These are phyloP conservation scores for Suhomyces chickasaworum DNA, from an alignment of 1,139 yeast genomes.

Conservation along the genomic window DNA sequence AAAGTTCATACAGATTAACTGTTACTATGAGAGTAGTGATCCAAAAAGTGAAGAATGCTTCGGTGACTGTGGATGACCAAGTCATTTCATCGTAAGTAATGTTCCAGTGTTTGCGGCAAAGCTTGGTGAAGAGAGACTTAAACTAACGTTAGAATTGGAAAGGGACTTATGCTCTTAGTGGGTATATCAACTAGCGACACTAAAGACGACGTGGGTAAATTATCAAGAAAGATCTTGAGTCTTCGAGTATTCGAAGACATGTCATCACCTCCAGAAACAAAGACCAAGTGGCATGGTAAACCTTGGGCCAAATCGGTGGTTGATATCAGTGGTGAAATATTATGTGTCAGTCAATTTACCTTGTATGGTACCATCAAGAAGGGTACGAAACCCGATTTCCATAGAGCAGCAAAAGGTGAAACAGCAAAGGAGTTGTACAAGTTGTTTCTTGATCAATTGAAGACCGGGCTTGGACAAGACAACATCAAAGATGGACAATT, in stretches of 20 bases:
- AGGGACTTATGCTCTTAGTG: conserved; percentile 78
- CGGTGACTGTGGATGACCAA: conserved; percentile 75
- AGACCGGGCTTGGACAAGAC: conserved; percentile 56
- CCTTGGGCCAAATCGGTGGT: conserved; percentile 46
- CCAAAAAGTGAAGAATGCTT: conserved; percentile 83
- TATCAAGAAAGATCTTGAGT: conserved; percentile 66
- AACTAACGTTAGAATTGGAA: conserved; percentile 49
- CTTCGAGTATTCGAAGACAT: conserved; percentile 73
- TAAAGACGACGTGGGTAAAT: conserved; percentile 63
- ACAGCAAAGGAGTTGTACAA: conserved; percentile 69
- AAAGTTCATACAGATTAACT: background rate
- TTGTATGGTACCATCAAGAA: conserved; percentile 79
- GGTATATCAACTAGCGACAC: conserved; percentile 84
- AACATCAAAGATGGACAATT: conserved; percentile 84
- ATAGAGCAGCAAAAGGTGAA: conserved; percentile 82
- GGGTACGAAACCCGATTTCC: conserved; percentile 94
- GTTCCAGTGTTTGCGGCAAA: background rate
- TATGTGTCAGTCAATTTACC: conserved; percentile 84
- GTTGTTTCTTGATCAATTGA: conserved; percentile 53
- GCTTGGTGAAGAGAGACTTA: background rate
- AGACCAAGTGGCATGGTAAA: conserved; percentile 62
- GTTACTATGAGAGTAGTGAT: conserved; percentile 78
- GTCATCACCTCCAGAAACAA: conserved; percentile 32
- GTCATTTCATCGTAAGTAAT: conserved; percentile 66
- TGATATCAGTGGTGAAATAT: conserved; percentile 52